Evolutionary conservation across 805 yeast species (phyloP).

Genomic region (Cephaloascus fragrans): DNA sequence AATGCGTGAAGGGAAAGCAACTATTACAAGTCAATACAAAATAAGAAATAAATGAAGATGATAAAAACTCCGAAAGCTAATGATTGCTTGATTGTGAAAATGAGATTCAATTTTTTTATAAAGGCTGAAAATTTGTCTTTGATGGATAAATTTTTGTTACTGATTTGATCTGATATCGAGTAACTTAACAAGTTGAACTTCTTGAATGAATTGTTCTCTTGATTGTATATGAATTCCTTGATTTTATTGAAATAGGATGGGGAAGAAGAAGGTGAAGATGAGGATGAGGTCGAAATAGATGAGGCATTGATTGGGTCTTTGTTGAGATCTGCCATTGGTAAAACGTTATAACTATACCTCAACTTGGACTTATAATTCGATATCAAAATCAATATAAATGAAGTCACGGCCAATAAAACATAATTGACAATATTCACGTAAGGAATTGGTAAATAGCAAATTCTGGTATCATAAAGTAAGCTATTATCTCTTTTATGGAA

Average conservation of each 20-base stretch:
- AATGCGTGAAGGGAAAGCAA: no score
- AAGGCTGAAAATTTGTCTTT: neutral
- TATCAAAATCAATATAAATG: neutral
- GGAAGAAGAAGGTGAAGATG: no score
- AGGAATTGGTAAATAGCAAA: constrained; percentile 38
- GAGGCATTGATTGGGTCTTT: neutral
- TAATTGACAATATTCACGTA: constrained; percentile 29
- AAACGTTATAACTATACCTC: neutral
- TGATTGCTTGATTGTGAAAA: neutral
- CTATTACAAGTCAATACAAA: no score
- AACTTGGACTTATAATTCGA: neutral
- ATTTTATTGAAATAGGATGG: neutral
- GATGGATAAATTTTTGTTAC: neutral
- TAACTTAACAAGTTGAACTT: no score
- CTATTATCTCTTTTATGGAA: constrained; percentile 5
- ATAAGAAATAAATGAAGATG: neutral
- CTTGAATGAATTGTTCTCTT: neutral
- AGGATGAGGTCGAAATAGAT: no score
- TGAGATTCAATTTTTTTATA: neutral
- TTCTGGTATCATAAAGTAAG: constrained; percentile 20
- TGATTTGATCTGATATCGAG: neutral
- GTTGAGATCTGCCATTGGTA: neutral
- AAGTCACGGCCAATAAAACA: constrained; percentile 20
- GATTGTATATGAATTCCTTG: neutral
- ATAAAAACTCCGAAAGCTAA: neutral